Conservation (phyloP, 805 yeast genomes). For the Ogataea paraovalis region DNA sequence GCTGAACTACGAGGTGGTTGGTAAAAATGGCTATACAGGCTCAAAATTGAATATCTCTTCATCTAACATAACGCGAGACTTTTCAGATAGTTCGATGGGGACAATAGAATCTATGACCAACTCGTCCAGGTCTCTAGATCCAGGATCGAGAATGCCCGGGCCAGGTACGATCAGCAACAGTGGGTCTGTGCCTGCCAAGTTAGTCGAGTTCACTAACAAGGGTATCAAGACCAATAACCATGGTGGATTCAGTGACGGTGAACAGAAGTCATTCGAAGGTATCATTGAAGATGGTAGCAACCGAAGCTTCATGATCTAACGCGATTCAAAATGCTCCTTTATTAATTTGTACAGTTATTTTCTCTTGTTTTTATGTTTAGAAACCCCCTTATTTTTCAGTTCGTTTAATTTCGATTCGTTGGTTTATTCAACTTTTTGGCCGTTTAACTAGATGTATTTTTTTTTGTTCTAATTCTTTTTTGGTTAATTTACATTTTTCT, state of each 20-base stretch:
- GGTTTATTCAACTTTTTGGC: neutral
- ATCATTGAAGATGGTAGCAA: constrained; percentile 18
- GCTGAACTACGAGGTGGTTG: neutral
- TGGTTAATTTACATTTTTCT: neutral
- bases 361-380: neutral
- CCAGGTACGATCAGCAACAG: constrained; percentile 11
- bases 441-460: neutral
- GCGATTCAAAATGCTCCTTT: neutral
- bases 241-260: constrained; percentile 28
- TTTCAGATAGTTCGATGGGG: constrained; percentile 7
- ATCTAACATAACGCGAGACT: constrained; percentile 5
- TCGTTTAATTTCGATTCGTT: neutral
- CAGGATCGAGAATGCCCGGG: constrained; percentile 4
- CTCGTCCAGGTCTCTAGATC: constrained; percentile 3
- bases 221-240: constrained; percentile 40
- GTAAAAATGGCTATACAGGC: neutral
- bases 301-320: constrained; percentile 10
- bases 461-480: neutral
- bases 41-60: neutral
- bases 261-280: constrained; percentile 17
- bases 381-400: neutral
- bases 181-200: constrained; percentile 30
- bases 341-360: neutral
- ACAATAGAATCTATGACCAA: neutral
- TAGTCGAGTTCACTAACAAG: constrained; percentile 39